Base-by-base conservation (phyloP, 768 basidiomycete species). In the Sarcomyxa edulis region DNA sequence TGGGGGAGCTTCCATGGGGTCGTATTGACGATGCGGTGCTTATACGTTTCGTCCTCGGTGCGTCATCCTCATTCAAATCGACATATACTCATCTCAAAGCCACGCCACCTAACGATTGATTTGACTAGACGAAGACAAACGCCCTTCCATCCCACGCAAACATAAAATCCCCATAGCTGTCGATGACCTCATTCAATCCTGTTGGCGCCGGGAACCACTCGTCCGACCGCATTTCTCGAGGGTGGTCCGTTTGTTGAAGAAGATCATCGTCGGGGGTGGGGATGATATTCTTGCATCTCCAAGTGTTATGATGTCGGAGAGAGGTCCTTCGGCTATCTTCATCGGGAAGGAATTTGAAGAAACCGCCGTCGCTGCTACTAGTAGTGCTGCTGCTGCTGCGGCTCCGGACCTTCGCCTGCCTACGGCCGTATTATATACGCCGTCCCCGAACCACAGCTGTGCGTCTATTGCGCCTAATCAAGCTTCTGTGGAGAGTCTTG, bases 1-100 rank as follows among this genome's bases (percentile, higher is more conserved):
- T 77, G 60, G 82, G 81, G 4, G 67, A 72, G 39, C 55, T 81
- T 35, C 79, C 82, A 2, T 83, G 79, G 77, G 56, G 63, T 4
- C 50, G 60, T 8, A 54, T 66, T 42, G 69, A 75, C 34, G 77
- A 82, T 37, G 64, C 66, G 5, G 58, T 64, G 1, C 72, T 84
- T 20, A 62, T 63, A 20, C 61, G 64, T 38, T 65, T 74, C 19
- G 76, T 84, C 9, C 47, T 75, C 6, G 59, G 78, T 79, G 38
- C 31, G 66, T 54, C 25, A 33, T 42, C 8, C 16, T 44, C 43
- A 27, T 15, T 32, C 28, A 37, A 24, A 16, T 16, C 11, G 12
- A 7, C 32, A 6, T 10, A 22, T 16, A 8, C 3, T 11, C 26
- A n/a, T 3, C 12, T 20, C n/a, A n/a, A n/a, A n/a, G n/a, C n/a